Percentiles rank a stretch among this genome's conserved stretches.
Conservation (phyloP, 2,329 filamentous ascomycete species). For the Neoarthrinium moseri region DNA sequence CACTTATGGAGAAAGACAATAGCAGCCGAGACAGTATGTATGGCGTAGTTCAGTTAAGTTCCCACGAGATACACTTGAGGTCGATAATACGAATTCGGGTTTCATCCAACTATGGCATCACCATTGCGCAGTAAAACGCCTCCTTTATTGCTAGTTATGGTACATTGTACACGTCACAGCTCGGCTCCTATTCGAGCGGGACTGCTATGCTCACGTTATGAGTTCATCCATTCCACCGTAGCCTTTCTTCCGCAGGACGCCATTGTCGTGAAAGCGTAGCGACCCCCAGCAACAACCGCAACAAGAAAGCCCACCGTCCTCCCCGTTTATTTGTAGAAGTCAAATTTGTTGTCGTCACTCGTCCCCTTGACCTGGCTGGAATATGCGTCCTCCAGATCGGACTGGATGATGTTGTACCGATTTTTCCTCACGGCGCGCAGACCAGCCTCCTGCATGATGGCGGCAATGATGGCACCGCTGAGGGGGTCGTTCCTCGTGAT, state of each 20-base stretch:
- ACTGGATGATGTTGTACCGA: slow-evolving; percentile 98
- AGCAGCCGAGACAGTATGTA: too few relatives aligned
- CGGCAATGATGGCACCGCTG: slow-evolving; percentile 92
- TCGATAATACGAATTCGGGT: too few relatives aligned
- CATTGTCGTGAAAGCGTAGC: too few relatives aligned
- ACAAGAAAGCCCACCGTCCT: background rate
- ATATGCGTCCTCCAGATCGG: slow-evolving; percentile 94
- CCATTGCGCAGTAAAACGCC: too few relatives aligned
- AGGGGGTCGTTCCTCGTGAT: slow-evolving; percentile 97
- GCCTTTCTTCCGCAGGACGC: too few relatives aligned
- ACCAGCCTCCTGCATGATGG: slow-evolving; percentile 98
- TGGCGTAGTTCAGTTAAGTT: too few relatives aligned
- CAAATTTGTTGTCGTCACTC: slow-evolving; percentile 70
- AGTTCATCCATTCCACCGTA: background rate
- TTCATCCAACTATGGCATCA: too few relatives aligned
- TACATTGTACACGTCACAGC: slow-evolving; percentile 11
- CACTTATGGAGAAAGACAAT: too few relatives aligned
- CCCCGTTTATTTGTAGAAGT: slow-evolving; percentile 77
- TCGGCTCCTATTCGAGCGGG: too few relatives aligned
- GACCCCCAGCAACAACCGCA: background rate
- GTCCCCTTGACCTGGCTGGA: slow-evolving; percentile 90
- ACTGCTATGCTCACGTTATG: background rate
- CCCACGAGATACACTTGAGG: too few relatives aligned
- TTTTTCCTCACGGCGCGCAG: slow-evolving; percentile 95
- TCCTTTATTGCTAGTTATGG: slow-evolving; percentile 11